Conservation (phyloP, 139 green algal genomes). For the Chlamydomonas asymmetrica region DNA sequence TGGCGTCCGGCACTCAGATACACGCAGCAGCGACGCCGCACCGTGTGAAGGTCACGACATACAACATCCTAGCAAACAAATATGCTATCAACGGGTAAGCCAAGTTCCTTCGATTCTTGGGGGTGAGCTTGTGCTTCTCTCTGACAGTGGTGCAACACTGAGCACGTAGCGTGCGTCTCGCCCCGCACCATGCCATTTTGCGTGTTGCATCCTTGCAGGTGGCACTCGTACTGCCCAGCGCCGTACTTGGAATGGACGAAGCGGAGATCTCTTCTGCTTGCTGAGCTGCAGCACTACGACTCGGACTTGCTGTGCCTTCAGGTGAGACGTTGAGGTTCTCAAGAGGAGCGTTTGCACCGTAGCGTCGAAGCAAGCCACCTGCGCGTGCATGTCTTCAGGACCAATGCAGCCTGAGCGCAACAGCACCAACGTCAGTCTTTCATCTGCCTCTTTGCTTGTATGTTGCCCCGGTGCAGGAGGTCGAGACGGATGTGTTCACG, state of each 20-base stretch:
- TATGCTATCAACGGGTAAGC: conserved; percentile 33
- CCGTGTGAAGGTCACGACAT: conserved; percentile 34
- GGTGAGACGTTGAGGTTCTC: background rate
- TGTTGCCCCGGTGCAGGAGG: conserved; percentile 39
- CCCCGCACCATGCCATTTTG: background rate
- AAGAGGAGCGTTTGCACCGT: background rate
- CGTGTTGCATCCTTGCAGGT: background rate
- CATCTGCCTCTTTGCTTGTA: background rate
- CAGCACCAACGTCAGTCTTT: background rate
- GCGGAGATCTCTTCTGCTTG: conserved; percentile 18
- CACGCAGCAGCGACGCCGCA: too few relatives aligned
- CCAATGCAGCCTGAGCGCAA: background rate
- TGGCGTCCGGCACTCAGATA: too few relatives aligned
- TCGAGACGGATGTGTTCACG: conserved; percentile 49
- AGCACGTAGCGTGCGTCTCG: too few relatives aligned
- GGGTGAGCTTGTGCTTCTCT: background rate
- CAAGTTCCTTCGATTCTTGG: background rate
- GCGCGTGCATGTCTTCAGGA: background rate
- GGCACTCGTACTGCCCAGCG: conserved; percentile 43
- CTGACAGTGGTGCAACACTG: background rate
- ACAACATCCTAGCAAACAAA: conserved; percentile 61
- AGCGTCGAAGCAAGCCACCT: background rate
- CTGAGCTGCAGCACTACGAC: conserved; percentile 30
- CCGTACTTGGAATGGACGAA: conserved; percentile 38
- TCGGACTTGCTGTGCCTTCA: conserved; percentile 60